Evolutionary conservation across 164 flowering plant genomes (phyloP).

Genomic region (Piper betle): DNA sequence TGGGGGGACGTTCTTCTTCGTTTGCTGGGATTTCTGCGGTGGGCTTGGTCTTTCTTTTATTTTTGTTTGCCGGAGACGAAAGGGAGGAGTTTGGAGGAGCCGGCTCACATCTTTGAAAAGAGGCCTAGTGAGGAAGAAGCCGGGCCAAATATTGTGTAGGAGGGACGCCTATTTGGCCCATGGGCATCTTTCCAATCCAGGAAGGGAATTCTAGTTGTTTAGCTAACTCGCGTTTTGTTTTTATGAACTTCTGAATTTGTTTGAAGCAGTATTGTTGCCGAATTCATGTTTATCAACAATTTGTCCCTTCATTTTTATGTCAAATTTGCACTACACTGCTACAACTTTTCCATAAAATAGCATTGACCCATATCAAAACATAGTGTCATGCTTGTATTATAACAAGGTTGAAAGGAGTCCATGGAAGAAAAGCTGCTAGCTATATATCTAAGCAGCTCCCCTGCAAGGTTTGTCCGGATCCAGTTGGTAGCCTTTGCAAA

Average conservation of each 20-base stretch:
- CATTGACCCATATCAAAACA: no score
- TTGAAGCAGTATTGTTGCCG: no score
- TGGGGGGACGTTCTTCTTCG: slow-evolving; percentile 41
- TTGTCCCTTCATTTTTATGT: no score
- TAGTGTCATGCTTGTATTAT: neutral
- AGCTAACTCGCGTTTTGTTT: no score
- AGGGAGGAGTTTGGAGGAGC: slow-evolving; percentile 53
- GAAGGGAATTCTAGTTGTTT: no score
- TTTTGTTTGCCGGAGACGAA: slow-evolving; percentile 48
- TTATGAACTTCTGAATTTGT: no score
- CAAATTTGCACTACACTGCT: no score
- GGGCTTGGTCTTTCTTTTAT: slow-evolving; percentile 44
- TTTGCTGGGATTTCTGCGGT: slow-evolving; percentile 27
- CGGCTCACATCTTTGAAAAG: slow-evolving; percentile 30
- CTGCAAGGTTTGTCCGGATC: slow-evolving; percentile 5
- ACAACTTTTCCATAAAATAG: no score
- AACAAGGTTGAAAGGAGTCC: neutral
- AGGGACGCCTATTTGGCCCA: no score
- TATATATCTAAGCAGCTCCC: neutral
- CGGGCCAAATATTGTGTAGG: no score
- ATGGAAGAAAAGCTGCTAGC: neutral
- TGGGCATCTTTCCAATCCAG: no score
- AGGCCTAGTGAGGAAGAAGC: neutral
- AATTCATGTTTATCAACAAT: no score
- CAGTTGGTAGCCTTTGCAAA: slow-evolving; percentile 8